Conservation (phyloP, 2,329 filamentous ascomycete species). For the Phyllosticta citribraziliensis region DNA sequence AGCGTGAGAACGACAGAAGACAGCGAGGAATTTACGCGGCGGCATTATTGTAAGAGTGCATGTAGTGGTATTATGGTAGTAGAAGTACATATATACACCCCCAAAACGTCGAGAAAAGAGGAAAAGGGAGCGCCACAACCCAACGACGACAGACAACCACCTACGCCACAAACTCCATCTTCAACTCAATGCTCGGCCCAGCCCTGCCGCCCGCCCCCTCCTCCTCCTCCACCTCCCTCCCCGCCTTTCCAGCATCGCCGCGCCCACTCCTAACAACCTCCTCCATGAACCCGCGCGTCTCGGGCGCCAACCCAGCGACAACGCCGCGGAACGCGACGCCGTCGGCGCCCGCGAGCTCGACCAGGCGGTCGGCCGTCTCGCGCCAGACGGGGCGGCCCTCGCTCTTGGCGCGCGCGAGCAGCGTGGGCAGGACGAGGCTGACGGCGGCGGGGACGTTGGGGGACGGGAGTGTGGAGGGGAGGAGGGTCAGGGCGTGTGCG, state of each 20-base stretch:
- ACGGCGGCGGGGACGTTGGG: constrained; percentile 50
- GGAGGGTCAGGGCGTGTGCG: constrained; percentile 66
- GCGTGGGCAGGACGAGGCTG: constrained; percentile 64
- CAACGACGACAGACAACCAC: no score
- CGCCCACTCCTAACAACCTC: constrained; percentile 62
- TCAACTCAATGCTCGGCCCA: constrained; percentile 76
- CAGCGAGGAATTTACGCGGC: no score
- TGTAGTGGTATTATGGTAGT: no score
- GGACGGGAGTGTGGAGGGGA: constrained; percentile 40
- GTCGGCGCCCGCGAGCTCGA: constrained; percentile 73
- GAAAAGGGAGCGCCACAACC: no score
- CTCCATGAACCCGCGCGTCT: constrained; percentile 69
- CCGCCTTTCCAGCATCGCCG: constrained; percentile 20
- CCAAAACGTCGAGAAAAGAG: no score
- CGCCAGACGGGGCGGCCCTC: constrained; percentile 50
- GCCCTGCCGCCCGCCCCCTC: constrained; percentile 38
- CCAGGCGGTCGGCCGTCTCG: constrained; percentile 65
- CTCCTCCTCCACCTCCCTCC: constrained; percentile 35
- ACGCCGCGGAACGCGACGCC: constrained; percentile 63
- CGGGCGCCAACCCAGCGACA: constrained; percentile 59
- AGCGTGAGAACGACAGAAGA: no score
- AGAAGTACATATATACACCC: no score
- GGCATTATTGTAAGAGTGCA: no score
- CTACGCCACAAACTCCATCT: constrained; percentile 65
- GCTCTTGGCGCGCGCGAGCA: constrained; percentile 61